Evolutionary conservation across 805 yeast genomes (phyloP).

Genomic region (Dipodascopsis uninucleata): DNA sequence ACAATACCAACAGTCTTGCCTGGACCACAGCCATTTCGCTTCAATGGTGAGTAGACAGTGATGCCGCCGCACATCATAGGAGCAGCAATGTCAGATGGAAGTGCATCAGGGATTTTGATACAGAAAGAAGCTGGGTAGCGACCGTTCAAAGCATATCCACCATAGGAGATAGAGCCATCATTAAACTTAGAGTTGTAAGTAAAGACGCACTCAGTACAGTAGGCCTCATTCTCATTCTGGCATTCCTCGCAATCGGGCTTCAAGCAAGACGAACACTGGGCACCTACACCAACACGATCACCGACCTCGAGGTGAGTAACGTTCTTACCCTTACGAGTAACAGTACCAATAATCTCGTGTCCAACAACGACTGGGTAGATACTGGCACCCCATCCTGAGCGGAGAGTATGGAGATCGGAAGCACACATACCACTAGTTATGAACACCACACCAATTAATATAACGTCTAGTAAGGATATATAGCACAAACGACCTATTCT

Average conservation of each 20-base stretch:
- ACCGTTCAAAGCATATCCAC: constrained; percentile 67
- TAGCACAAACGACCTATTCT: not conserved
- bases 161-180: constrained; percentile 34
- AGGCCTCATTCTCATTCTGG: constrained; percentile 50
- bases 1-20: constrained; percentile 56
- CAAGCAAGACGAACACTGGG: constrained; percentile 58
- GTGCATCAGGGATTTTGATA: constrained; percentile 57
- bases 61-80: constrained; percentile 77
- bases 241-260: constrained; percentile 54
- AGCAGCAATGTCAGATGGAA: constrained; percentile 56
- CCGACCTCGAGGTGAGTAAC: constrained; percentile 53
- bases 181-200: constrained; percentile 47
- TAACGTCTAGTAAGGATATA: not conserved
- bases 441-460: constrained; percentile 4
- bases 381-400: constrained; percentile 50
- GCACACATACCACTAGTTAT: constrained; percentile 49
- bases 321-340: constrained; percentile 50
- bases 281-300: constrained; percentile 79
- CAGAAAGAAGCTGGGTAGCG: constrained; percentile 57
- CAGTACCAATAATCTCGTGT: constrained; percentile 44
- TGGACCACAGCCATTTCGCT: constrained; percentile 45
- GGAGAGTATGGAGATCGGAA: constrained; percentile 51
- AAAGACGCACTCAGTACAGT: constrained; percentile 48
- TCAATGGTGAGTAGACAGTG: constrained; percentile 66
- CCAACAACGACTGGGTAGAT: constrained; percentile 45